Conservation (phyloP, 805 yeast species). For the Cephaloascus albidus region DNA sequence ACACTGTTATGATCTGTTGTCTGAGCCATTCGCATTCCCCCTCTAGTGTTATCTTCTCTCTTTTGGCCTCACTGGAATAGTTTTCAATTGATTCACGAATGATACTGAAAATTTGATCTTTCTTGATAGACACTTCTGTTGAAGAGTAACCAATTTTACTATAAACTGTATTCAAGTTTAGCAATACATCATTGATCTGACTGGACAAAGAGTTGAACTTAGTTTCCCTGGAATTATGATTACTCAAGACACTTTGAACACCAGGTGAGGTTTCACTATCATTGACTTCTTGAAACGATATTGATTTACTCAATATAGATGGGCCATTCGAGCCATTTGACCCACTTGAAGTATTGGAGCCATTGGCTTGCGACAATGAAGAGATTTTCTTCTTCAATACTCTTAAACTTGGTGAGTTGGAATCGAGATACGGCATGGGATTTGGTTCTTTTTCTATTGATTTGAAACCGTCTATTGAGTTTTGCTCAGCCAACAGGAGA, state of each 20-base stretch:
- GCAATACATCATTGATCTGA: background rate
- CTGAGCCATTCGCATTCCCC: slow-evolving; percentile 16
- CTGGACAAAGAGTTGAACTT: background rate
- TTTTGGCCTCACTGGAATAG: slow-evolving; percentile 24
- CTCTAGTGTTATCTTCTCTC: slow-evolving; percentile 19
- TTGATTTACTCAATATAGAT: background rate
- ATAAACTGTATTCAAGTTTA: slow-evolving; percentile 35
- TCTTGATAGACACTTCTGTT: slow-evolving; percentile 38
- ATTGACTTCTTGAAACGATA: background rate
- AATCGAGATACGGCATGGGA: no score
- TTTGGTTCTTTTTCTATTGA: no score
- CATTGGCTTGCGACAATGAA: background rate
- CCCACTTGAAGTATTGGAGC: no score
- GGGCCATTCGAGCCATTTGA: background rate
- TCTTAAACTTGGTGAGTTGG: background rate
- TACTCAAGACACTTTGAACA: background rate
- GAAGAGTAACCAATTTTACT: slow-evolving; percentile 45
- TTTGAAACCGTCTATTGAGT: no score
- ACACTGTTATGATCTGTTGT: slow-evolving; percentile 9
- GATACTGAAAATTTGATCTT: slow-evolving; percentile 36
- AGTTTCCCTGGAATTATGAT: background rate
- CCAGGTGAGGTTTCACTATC: no score
- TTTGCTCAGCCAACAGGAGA: no score
- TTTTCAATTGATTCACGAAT: slow-evolving; percentile 39
- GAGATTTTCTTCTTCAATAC: background rate